Conservation (phyloP, 371 early-diverging fungal species). For the Mucor lusitanicus region DNA sequence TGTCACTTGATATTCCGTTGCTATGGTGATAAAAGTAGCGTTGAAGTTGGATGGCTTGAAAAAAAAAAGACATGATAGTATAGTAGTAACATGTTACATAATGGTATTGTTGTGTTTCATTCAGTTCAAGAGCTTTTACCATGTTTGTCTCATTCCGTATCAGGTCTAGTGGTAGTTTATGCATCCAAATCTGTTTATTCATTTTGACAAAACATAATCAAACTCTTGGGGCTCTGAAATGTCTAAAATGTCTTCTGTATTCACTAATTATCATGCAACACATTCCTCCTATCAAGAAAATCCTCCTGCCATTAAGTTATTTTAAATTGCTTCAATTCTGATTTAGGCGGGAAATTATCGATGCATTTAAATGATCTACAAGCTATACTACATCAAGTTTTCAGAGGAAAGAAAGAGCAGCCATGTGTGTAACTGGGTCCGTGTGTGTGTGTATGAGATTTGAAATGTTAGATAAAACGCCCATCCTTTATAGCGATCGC, state of each 20-base stretch:
- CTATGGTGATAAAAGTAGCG: background rate
- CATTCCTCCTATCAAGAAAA: background rate
- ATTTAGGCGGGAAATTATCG: background rate
- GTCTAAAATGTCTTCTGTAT: background rate
- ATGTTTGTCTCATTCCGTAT: background rate
- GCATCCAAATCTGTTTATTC: background rate
- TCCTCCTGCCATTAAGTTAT: background rate
- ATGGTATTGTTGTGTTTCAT: background rate
- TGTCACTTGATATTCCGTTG: background rate
- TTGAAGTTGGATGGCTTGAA: too few relatives aligned
- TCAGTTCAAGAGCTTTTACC: background rate
- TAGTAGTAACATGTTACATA: background rate
- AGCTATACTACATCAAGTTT: background rate
- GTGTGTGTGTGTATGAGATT: conserved; percentile 1
- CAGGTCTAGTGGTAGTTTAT: background rate
- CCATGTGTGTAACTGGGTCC: conserved; percentile 4
- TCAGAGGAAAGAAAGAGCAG: background rate
- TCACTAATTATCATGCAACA: background rate
- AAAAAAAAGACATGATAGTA: background rate
- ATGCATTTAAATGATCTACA: background rate
- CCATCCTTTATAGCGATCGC: background rate
- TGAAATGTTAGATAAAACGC: background rate
- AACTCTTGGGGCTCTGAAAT: background rate
- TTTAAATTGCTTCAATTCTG: background rate
- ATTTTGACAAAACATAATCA: background rate